Evolutionary conservation across 306 rosid species (phyloP).

Genomic region (Fragaria vesca): DNA sequence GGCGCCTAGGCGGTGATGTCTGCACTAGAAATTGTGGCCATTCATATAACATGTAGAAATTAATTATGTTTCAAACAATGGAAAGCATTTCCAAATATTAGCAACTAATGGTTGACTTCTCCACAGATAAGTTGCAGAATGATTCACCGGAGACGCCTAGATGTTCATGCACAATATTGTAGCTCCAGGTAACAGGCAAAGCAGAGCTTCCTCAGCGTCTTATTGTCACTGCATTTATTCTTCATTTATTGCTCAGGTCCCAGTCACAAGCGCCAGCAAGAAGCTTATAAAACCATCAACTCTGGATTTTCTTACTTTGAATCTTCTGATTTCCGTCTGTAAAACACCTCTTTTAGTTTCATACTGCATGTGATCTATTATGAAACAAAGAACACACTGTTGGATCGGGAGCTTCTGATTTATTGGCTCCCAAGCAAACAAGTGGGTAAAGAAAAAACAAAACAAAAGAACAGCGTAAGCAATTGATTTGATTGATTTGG

Average conservation of each 20-base stretch:
- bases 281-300: constrained; percentile 11
- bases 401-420: constrained; percentile 11
- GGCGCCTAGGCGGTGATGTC: no score
- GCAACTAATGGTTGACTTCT: constrained; percentile 6
- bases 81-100: background rate
- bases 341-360: background rate
- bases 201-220: background rate
- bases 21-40: background rate
- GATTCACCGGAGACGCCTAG: constrained; percentile 28
- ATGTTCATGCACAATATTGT: constrained; percentile 44
- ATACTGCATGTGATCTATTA: constrained; percentile 14
- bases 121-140: constrained; percentile 30
- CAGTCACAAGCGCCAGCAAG: constrained; percentile 11
- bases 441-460: background rate
- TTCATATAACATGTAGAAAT: background rate
- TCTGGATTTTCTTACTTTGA: background rate
- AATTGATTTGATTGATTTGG: constrained; percentile 7
- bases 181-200: constrained; percentile 16
- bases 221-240: background rate
- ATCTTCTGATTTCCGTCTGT: constrained; percentile 1
- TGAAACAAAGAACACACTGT: constrained; percentile 9
- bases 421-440: background rate
- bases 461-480: background rate
- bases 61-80: background rate
- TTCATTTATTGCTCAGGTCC: background rate